A percentile compares a stretch with the other conserved stretches of the same genome.
These are phyloP conservation scores for Xylaria sp. DNA, from an alignment of 2,329 filamentous ascomycete species.

Conservation along the genomic window DNA sequence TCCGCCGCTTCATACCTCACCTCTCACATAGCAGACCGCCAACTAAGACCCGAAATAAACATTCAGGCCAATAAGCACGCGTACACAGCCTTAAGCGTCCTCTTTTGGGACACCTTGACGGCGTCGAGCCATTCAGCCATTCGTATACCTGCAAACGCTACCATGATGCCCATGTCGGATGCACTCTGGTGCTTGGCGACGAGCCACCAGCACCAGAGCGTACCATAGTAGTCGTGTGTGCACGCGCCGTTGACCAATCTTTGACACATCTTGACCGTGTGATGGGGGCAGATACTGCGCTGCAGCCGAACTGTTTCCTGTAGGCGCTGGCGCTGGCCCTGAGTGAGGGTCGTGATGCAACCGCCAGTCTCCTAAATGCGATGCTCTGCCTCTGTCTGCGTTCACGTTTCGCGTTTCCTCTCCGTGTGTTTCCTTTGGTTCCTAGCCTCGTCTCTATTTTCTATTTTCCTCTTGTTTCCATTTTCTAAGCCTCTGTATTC, in stretches of 20 bases:
- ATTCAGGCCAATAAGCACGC: conserved; percentile 39
- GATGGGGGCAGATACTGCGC: conserved; percentile 38
- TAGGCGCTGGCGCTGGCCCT: conserved; percentile 32
- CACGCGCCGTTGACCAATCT: conserved; percentile 33
- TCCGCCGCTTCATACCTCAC: conserved; percentile 26
- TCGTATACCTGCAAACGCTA: conserved; percentile 16
- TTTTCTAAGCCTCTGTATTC: conserved; percentile 43
- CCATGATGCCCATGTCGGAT: conserved; percentile 27
- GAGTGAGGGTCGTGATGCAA: conserved; percentile 32
- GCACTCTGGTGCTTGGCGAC: conserved; percentile 21
- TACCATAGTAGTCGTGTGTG: conserved; percentile 26
- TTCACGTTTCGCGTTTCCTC: conserved; percentile 40
- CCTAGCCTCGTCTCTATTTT: conserved; percentile 34
- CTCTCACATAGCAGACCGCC: conserved; percentile 26
- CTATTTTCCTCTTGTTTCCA: conserved; percentile 25
- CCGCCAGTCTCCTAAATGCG: conserved; percentile 37
- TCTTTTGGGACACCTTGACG: conserved; percentile 15
- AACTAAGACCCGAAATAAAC: conserved; percentile 36
- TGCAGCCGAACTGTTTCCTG: conserved; percentile 35
- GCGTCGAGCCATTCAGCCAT: conserved; percentile 11
- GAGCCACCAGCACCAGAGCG: conserved; percentile 16
- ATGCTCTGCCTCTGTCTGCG: conserved; percentile 43
- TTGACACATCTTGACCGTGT: conserved; percentile 18
- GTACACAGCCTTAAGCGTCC: conserved; percentile 25
- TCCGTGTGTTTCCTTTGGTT: conserved; percentile 31